Percentiles rank a stretch among this genome's conserved stretches.
phyloP scores from a whole-genome alignment of 208 protist genomes.

The Polymyxa betae region DNA sequence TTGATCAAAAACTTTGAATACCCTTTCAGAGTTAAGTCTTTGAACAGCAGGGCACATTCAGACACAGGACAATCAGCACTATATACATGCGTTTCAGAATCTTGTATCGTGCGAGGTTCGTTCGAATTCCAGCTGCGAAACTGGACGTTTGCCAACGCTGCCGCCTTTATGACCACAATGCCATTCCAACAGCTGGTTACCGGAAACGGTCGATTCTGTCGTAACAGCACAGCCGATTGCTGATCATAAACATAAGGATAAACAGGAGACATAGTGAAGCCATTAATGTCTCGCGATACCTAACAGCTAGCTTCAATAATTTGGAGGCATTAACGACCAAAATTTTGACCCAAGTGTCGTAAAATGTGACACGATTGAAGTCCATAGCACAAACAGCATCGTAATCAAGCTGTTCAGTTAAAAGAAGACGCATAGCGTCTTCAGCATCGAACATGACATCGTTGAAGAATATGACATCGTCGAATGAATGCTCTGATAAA shows the following conservation, averaged over 20 bases:
- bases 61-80: not conserved
- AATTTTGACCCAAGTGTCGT: constrained; percentile 7
- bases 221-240: not conserved
- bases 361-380: constrained; percentile 47
- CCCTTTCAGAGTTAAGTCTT: not conserved
- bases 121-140: not conserved
- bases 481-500: not conserved
- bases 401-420: not conserved
- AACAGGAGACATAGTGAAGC: not conserved
- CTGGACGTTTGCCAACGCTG: not conserved
- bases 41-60: constrained; percentile 20
- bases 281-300: not conserved
- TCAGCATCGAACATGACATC: constrained; percentile 25
- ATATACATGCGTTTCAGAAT: not conserved
- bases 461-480: constrained; percentile 33
- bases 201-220: not conserved
- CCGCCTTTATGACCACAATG: not conserved
- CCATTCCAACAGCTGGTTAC: constrained; percentile 27
- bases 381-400: constrained; percentile 32
- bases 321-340: not conserved
- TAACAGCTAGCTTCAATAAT: not conserved
- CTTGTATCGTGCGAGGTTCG: not conserved
- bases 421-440: not conserved
- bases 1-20: not conserved
- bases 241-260: not conserved